phyloP scores from a whole-genome alignment of 441 rosid genomes.

The Euphorbia celastroides region DNA sequence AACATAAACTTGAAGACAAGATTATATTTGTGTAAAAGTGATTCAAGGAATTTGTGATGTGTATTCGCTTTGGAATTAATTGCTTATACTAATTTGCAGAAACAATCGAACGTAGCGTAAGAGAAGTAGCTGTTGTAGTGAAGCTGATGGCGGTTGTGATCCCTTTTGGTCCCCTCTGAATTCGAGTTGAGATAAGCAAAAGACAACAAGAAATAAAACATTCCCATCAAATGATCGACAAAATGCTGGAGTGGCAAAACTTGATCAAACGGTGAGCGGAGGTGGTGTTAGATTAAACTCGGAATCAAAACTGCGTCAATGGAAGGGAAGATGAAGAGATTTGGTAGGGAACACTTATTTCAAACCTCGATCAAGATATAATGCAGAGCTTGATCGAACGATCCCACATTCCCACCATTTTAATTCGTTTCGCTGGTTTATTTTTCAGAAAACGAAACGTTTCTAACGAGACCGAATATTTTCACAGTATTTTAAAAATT shows the following conservation, averaged over 20 bases:
- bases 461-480: too few relatives aligned
- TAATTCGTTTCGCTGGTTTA: too few relatives aligned
- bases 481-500: too few relatives aligned
- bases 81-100: background rate
- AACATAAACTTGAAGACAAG: background rate
- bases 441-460: too few relatives aligned
- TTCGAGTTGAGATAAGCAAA: background rate
- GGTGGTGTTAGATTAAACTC: too few relatives aligned
- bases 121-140: background rate
- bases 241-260: background rate
- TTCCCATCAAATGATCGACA: background rate
- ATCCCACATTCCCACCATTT: too few relatives aligned
- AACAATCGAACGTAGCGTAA: background rate
- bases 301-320: too few relatives aligned
- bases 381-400: too few relatives aligned
- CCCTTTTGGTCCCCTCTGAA: background rate
- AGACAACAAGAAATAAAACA: background rate
- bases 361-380: too few relatives aligned
- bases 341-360: too few relatives aligned
- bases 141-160: background rate
- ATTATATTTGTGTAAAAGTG: background rate
- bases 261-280: too few relatives aligned
- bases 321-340: too few relatives aligned
- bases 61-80: background rate
- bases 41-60: background rate